Evolutionary conservation across 192 early-diverging fungal genomes (phyloP), one percentile per base, ranked within the genome.

Genomic region (Backusella sp.): DNA sequence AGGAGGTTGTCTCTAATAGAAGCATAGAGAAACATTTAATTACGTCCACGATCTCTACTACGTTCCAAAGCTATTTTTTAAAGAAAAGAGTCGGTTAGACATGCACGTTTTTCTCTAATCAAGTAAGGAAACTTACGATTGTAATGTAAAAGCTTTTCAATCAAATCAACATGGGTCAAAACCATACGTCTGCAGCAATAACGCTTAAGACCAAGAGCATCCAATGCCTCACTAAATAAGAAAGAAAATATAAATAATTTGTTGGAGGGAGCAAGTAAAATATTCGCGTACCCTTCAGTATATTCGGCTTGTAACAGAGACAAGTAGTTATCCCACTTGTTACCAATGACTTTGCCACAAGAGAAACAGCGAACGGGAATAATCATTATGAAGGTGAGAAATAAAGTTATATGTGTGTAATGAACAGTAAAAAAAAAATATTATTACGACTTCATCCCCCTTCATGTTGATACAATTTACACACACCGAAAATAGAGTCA

Each of bases 181-280:
- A 99, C 91, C 98, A 99, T 99, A 74, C 98, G 89, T 49, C 98
- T 90, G 85, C 98, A 99, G 90, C 98, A 99, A 78, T 97, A 99
- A 62, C 98, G 91, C 86, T 95, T 87, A 73, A 93, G 80, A 49
- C 91, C 92, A 66, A 93, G 82, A 14, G 85, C 84, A 70, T 93
- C 91, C 36, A 95, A 83, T n/a, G 91, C 93, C 72, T 91, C 90
- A 76, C 90, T 92, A 80, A 80, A 80, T 7, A 70, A 42, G 2
- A 8, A 39, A 39, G 11, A 39, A 39, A 11, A 12, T 39, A 39
- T 39, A 11, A 39, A 39, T 39, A 39, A 8, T 11, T 3, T 39
- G 37, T 11, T 39, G 37, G 12, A 3, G 37, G 37, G 37, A 39
- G 11, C 28, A 12, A 42, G 8, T 14, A 49, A 17, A 17, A 15